A percentile compares a stretch with the other conserved stretches of the same genome.
Evolutionary conservation across 2,329 filamentous ascomycete genomes (phyloP).

Genomic region (Epichloe bromicola): DNA sequence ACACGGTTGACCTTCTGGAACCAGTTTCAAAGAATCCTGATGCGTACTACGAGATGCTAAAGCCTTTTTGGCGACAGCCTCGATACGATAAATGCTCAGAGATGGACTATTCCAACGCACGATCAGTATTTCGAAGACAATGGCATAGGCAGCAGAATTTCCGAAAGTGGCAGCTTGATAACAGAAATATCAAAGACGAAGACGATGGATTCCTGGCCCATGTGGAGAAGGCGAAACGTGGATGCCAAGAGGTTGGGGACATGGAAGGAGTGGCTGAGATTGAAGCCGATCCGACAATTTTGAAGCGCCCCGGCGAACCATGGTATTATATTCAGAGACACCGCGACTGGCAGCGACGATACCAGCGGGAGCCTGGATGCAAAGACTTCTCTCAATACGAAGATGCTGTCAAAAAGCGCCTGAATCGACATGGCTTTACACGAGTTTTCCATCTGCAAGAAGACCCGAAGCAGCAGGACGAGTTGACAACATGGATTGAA

Average conservation of each 20-base stretch:
- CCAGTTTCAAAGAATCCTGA: slow-evolving; percentile 12
- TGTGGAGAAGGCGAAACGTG: slow-evolving; percentile 5
- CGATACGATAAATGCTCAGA: not conserved
- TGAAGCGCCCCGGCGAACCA: not conserved
- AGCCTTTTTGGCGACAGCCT: slow-evolving; percentile 12
- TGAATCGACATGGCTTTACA: slow-evolving; percentile 17
- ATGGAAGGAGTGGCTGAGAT: slow-evolving; percentile 1
- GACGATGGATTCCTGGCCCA: slow-evolving; percentile 8
- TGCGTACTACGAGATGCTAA: slow-evolving; percentile 14
- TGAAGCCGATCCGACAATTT: slow-evolving; percentile 6
- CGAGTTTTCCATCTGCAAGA: slow-evolving; percentile 17
- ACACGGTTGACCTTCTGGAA: slow-evolving; percentile 15
- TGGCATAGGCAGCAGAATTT: slow-evolving; percentile 17
- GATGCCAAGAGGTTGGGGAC: not conserved
- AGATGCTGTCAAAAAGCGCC: slow-evolving; percentile 12
- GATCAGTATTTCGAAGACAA: slow-evolving; percentile 14
- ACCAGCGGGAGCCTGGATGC: slow-evolving; percentile 8
- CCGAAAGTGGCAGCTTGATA: slow-evolving; percentile 17
- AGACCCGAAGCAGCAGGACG: slow-evolving; percentile 18
- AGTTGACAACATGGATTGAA: slow-evolving; percentile 26
- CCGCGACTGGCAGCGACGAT: slow-evolving; percentile 4
- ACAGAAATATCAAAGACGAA: slow-evolving; percentile 10
- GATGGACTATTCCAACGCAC: not conserved
- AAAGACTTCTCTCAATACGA: slow-evolving; percentile 13
- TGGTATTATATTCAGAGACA: slow-evolving; percentile 5